These are phyloP conservation scores for Dictyophora rubrovolvata DNA, from an alignment of 768 basidiomycete species.

Conservation along the genomic window DNA sequence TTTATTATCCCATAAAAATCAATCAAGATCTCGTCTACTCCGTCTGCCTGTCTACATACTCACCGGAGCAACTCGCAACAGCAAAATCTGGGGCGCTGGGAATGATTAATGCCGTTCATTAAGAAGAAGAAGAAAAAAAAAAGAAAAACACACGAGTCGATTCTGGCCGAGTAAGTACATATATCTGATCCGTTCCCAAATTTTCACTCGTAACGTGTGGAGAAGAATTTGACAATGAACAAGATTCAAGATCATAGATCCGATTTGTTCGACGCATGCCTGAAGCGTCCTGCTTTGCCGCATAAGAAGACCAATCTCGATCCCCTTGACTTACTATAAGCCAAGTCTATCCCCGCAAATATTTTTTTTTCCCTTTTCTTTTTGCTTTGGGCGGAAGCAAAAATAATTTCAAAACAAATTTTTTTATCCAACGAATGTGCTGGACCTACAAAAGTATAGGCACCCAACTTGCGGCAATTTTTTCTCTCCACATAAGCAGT, in stretches of 20 bases:
- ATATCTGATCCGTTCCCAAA: not conserved
- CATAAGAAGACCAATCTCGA: not conserved
- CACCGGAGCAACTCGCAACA: conserved; percentile 11
- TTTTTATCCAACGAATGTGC: not conserved
- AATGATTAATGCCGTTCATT: not conserved
- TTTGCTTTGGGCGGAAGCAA: not conserved
- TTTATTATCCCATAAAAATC: no score
- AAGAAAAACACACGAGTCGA: no score
- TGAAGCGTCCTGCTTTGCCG: not conserved
- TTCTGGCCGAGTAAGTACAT: not conserved
- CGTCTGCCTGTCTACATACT: not conserved
- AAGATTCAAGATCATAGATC: not conserved
- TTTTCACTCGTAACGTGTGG: not conserved
- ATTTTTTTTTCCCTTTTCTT: not conserved
- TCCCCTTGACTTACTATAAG: not conserved
- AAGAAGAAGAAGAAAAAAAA: not conserved
- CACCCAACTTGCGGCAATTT: not conserved
- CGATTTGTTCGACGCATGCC: not conserved
- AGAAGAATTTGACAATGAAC: not conserved
- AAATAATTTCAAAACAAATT: not conserved
- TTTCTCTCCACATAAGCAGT: not conserved
- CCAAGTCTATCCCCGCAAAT: not conserved
- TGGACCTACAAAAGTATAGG: not conserved
- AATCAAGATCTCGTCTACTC: no score
- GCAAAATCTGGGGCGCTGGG: not conserved